Evolutionary conservation across 2,329 filamentous ascomycete genomes (phyloP).

Genomic region (Diaporthe citrichinensis): DNA sequence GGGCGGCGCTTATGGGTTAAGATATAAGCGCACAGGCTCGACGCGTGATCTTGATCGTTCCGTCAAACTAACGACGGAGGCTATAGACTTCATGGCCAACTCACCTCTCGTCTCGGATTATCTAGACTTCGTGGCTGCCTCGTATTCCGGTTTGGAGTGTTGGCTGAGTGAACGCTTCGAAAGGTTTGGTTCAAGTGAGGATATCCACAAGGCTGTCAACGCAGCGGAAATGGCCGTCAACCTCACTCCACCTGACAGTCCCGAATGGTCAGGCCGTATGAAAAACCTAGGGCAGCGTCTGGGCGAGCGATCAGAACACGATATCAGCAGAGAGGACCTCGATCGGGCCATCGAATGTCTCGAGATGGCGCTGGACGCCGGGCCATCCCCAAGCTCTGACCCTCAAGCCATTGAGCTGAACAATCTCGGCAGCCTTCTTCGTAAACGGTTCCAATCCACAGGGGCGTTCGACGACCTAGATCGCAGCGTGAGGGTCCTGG

Average conservation of each 20-base stretch:
- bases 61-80: not conserved
- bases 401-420: not conserved
- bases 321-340: not conserved
- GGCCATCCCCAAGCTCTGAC: not conserved
- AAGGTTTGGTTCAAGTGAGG: not conserved
- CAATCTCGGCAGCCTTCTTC: not conserved
- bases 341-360: not conserved
- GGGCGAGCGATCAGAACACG: not conserved
- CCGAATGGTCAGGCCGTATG: not conserved
- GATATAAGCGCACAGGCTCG: not conserved
- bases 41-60: not conserved
- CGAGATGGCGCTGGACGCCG: not conserved
- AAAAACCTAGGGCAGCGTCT: not conserved
- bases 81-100: not conserved
- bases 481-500: not conserved
- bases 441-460: not conserved
- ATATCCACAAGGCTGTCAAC: not conserved
- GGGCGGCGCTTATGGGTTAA: not conserved
- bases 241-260: not conserved
- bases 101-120: not conserved
- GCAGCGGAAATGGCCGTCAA: not conserved
- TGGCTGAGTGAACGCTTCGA: not conserved
- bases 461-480: not conserved
- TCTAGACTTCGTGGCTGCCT: not conserved
- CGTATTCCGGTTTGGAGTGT: not conserved